Conservation (phyloP, 495 filamentous ascomycete species). For the Clohesyomyces aquaticus region DNA sequence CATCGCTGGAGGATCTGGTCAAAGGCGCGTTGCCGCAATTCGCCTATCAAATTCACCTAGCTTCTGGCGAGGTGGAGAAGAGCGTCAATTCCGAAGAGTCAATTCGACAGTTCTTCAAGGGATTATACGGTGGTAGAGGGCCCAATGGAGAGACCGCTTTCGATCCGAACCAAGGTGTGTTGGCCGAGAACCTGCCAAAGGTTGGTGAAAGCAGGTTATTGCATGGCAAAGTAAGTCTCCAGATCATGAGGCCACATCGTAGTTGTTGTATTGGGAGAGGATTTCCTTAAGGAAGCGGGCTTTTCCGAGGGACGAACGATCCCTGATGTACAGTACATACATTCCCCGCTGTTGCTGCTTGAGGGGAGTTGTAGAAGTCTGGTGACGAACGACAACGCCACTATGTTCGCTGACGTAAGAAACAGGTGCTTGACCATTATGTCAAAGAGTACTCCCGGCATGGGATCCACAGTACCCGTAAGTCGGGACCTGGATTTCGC, state of each 20-base stretch:
- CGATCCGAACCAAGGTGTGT: constrained; percentile 58
- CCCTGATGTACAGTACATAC: constrained; percentile 2
- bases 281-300: background rate
- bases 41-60: constrained; percentile 80
- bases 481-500: constrained; percentile 30
- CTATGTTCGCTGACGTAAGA: constrained; percentile 15
- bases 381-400: background rate
- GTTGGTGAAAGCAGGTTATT: constrained; percentile 59
- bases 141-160: constrained; percentile 60
- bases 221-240: constrained; percentile 56
- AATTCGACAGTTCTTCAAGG: constrained; percentile 68
- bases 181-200: constrained; percentile 57
- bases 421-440: constrained; percentile 75
- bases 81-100: constrained; percentile 58
- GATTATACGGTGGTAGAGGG: constrained; percentile 67
- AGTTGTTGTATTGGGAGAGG: background rate
- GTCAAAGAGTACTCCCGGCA: constrained; percentile 66
- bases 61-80: constrained; percentile 65
- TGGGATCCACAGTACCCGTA: constrained; percentile 76
- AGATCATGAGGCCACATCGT: background rate
- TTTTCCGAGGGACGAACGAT: constrained; percentile 1
- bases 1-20: constrained; percentile 60
- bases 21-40: constrained; percentile 67
- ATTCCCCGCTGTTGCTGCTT: background rate
- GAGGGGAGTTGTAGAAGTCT: background rate